These are phyloP conservation scores for Balakata baccata DNA, from an alignment of 345 rosid species.

Conservation along the genomic window DNA sequence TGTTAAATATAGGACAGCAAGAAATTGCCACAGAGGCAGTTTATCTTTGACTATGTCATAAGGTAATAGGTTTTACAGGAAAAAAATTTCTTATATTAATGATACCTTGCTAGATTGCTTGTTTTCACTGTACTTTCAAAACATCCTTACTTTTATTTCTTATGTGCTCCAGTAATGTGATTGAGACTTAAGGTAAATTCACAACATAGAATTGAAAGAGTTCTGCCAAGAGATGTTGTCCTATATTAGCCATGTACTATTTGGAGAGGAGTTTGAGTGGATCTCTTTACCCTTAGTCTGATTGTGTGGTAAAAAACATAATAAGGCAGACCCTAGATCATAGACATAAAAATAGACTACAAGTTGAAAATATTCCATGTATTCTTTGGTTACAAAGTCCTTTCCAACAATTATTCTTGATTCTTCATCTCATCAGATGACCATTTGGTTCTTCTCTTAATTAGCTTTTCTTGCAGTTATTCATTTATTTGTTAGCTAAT, in stretches of 20 bases:
- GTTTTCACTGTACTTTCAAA: not conserved
- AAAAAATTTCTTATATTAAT: not conserved
- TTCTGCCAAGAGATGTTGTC: slow-evolving; percentile 4
- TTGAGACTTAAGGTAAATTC: not conserved
- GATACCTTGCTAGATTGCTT: not conserved
- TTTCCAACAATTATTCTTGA: not conserved
- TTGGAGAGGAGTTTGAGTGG: not conserved
- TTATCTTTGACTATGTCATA: not conserved
- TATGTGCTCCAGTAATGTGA: not conserved
- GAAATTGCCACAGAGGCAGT: not conserved
- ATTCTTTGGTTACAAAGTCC: not conserved
- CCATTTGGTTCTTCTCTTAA: slow-evolving; percentile 1
- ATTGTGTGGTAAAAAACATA: not conserved
- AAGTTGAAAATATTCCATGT: slow-evolving; percentile 5
- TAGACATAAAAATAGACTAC: not conserved
- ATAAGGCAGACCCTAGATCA: not conserved
- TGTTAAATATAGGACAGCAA: not conserved
- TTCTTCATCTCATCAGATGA: not conserved
- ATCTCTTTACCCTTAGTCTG: not conserved
- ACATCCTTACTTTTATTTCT: not conserved
- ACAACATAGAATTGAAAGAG: not conserved
- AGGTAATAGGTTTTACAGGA: not conserved
- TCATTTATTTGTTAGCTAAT: slow-evolving; percentile 15
- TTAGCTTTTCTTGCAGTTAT: not conserved
- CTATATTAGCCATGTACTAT: not conserved